Base-by-base conservation (phyloP, 805 yeast genomes). In the Kodamaea nitidulidarum region DNA sequence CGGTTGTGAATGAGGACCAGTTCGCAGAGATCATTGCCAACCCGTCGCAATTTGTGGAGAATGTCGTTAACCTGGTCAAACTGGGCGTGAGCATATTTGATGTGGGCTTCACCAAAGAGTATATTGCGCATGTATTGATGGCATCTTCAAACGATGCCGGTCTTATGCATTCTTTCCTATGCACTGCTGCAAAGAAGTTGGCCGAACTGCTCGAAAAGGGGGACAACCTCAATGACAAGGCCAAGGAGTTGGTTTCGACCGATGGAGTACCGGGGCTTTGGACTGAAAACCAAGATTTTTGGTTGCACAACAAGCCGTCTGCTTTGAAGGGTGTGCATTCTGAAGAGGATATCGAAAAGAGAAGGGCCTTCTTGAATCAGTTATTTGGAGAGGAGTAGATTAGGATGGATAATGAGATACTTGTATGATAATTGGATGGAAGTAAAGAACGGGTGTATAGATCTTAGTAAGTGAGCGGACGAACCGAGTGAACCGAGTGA, bases 31-130 rank as follows among this genome's bases (percentile, higher is more conserved):
- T 28, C 17, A 14, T 41, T 14, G 42, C 31, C n/a, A 24, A 40
- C 38, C 32, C 35, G n/a, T 12, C 14, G 7, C 22, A 26, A 25
- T 29, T 39, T 6, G 17, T 33, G 9, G 22, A 24, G 25, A 26
- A 33, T 12, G 32, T 30, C 32, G 32, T 5, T 20, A 27, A 12
- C 16, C 31, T 12, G 31, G 31, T 27, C 4, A 27, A 27, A 14
- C 15, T 12, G 15, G 21, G 20, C 6, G 15, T 14, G 32, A 30
- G 21, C 12, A 20, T 44, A 35, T 35, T 16, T 29, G 41, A 41
- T 3, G 32, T 44, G 35, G 50, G 50, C 9, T 40, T 46, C 33
- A 41, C 30, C 15, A 38, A 39, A 22, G 40, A 32, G 29, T 41
- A 41, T 22, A 35, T 40, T 7, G 22, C 44, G 16, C 50, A 46